Evolutionary conservation across 805 yeast species (phyloP).

Genomic region (Suhomyces sp.): DNA sequence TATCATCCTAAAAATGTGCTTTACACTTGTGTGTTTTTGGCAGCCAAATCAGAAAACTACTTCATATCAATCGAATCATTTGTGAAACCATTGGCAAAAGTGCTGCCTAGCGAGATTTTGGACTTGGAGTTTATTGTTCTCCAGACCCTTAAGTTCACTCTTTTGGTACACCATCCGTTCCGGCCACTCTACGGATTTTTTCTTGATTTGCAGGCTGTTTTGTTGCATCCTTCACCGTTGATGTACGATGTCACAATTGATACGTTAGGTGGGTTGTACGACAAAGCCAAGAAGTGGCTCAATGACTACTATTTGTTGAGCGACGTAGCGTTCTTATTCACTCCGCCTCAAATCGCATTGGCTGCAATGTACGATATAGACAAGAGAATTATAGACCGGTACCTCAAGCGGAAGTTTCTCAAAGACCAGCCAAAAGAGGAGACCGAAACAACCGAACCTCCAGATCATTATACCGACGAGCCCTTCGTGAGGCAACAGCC

Average conservation of each 20-base stretch:
- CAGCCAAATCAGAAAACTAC: conserved; percentile 89
- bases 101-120: conserved; percentile 63
- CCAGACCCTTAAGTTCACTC: conserved; percentile 71
- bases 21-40: conserved; percentile 71
- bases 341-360: conserved; percentile 95
- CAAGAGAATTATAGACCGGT: conserved; percentile 59
- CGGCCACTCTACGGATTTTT: conserved; percentile 92
- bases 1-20: conserved; percentile 81
- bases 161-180: conserved; percentile 85
- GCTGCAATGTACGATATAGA: conserved; percentile 75
- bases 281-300: conserved; percentile 61
- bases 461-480: background rate
- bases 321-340: conserved; percentile 71
- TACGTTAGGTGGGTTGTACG: conserved; percentile 66
- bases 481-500: conserved; percentile 12
- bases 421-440: conserved; percentile 7
- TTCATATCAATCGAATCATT: conserved; percentile 83
- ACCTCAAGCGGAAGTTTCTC: conserved; percentile 62
- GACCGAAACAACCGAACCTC: conserved; percentile 4
- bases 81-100: conserved; percentile 64
- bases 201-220: conserved; percentile 72
- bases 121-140: conserved; percentile 77
- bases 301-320: conserved; percentile 64
- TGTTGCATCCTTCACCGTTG: conserved; percentile 41
- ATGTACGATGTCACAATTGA: conserved; percentile 47